Evolutionary conservation across 2,329 filamentous ascomycete species (phyloP).

Genomic region (Aaosphaeria arxii): DNA sequence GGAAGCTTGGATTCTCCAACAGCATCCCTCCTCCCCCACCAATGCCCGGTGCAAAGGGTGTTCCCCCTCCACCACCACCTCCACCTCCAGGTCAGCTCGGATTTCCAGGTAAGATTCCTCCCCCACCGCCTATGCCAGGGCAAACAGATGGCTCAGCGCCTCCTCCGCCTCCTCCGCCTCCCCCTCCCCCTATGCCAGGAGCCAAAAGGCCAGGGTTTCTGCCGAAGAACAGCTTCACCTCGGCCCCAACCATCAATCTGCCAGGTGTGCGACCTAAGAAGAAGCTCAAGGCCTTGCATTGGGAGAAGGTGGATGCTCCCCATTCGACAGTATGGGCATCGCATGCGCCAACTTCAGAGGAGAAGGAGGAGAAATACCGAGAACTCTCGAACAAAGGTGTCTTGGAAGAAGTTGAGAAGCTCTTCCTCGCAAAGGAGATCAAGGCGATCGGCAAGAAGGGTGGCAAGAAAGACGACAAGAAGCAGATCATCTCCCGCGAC

Average conservation of each 20-base stretch:
- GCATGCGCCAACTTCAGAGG: constrained; percentile 80
- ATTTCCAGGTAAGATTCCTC: constrained; percentile 41
- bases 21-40: constrained; percentile 44
- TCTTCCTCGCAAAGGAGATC: constrained; percentile 96
- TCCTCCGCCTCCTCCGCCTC: constrained; percentile 54
- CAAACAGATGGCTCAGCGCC: constrained; percentile 25
- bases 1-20: constrained; percentile 35
- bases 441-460: constrained; percentile 73
- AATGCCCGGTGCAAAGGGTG: constrained; percentile 45
- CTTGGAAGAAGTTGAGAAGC: constrained; percentile 92
- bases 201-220: constrained; percentile 69
- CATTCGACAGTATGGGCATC: constrained; percentile 90
- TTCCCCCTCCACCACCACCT: constrained; percentile 46
- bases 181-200: constrained; percentile 60
- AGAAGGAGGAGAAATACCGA: constrained; percentile 91
- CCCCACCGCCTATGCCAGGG: constrained; percentile 51
- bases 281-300: constrained; percentile 98
- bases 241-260: constrained; percentile 62
- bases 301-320: constrained; percentile 95
- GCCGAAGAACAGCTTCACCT: constrained; percentile 56
- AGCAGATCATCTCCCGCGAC: constrained; percentile 91
- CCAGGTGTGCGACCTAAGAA: constrained; percentile 90
- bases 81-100: constrained; percentile 47
- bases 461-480: constrained; percentile 89
- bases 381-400: constrained; percentile 94